phyloP scores from a whole-genome alignment of 164 flowering plant genomes.

The Akebia trifoliata region DNA sequence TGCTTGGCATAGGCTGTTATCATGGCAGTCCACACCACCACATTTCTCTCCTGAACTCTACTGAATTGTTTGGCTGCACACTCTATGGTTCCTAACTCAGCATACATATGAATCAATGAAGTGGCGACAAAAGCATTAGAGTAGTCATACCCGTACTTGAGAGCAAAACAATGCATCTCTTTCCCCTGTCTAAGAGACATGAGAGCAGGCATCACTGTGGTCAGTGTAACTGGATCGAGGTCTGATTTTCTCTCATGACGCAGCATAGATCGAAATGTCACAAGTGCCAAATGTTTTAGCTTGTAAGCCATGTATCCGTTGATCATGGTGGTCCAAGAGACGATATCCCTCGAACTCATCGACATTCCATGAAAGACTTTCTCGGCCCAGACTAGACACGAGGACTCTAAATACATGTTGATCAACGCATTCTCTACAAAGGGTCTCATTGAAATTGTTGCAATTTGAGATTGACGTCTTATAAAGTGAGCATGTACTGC shows the following conservation, averaged over 20 bases:
- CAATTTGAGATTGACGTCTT: constrained; percentile 1
- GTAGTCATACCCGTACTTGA: constrained; percentile 5
- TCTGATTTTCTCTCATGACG: not conserved
- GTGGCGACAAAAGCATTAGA: constrained; percentile 10
- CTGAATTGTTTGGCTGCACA: constrained; percentile 8
- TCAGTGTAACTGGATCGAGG: constrained; percentile 8
- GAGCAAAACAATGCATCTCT: constrained; percentile 14
- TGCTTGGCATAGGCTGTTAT: constrained; percentile 16
- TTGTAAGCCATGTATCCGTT: constrained; percentile 8
- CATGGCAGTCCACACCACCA: constrained; percentile 16
- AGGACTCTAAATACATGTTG: constrained; percentile 14
- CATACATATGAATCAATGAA: constrained; percentile 12
- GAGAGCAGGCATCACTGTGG: constrained; percentile 11
- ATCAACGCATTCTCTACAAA: constrained; percentile 15
- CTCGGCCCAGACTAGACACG: constrained; percentile 10
- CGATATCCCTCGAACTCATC: constrained; percentile 1
- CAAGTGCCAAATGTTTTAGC: constrained; percentile 4
- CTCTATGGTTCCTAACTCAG: constrained; percentile 11
- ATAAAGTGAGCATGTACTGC: constrained; percentile 7
- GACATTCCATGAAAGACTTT: constrained; percentile 7
- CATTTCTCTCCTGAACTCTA: constrained; percentile 13
- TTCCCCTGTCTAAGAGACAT: constrained; percentile 14
- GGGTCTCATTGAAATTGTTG: not conserved
- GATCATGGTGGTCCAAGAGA: constrained; percentile 17
- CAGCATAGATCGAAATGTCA: constrained; percentile 13